Percentiles rank a stretch among this genome's conserved stretches.
Evolutionary conservation across 2,329 filamentous ascomycete genomes (phyloP).

Genomic region (Epicoccum nigrum): DNA sequence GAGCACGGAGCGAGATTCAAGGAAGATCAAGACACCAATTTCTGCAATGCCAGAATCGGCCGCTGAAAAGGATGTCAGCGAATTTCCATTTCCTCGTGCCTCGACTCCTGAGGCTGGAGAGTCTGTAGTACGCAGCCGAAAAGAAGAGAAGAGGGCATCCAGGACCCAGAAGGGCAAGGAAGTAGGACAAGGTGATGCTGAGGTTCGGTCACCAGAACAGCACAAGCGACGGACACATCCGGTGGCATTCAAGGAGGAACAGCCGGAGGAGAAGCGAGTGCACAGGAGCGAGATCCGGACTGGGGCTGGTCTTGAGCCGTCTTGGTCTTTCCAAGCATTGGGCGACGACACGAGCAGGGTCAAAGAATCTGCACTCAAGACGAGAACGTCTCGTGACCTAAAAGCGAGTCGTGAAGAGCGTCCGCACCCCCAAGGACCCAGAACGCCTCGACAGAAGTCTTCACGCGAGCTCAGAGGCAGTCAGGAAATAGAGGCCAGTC

Average conservation of each 20-base stretch:
- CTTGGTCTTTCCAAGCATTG: slow-evolving; percentile 48
- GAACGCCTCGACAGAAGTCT: slow-evolving; percentile 23
- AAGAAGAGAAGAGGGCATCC: slow-evolving; percentile 50
- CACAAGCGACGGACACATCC: slow-evolving; percentile 46
- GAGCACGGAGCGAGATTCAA: neutral
- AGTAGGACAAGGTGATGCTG: slow-evolving; percentile 26
- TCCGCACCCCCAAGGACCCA: slow-evolving; percentile 30
- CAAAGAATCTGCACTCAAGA: slow-evolving; percentile 48
- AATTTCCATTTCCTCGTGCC: slow-evolving; percentile 40
- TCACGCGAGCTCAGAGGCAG: slow-evolving; percentile 10
- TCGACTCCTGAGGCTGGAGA: neutral
- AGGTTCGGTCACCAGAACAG: slow-evolving; percentile 11
- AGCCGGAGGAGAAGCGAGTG: slow-evolving; percentile 44
- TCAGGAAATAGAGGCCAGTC: slow-evolving; percentile 27
- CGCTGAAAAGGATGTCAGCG: slow-evolving; percentile 15
- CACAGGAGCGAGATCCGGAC: slow-evolving; percentile 30
- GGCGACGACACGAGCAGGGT: slow-evolving; percentile 55
- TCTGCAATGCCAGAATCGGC: neutral
- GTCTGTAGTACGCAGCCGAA: neutral
- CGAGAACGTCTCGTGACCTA: neutral
- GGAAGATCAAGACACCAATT: neutral
- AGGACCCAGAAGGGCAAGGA: slow-evolving; percentile 44
- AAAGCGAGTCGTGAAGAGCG: slow-evolving; percentile 19
- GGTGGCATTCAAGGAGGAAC: slow-evolving; percentile 37
- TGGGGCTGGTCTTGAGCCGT: slow-evolving; percentile 28